Conservation (phyloP, 768 basidiomycete genomes). For the Agaricus subrufescens region DNA sequence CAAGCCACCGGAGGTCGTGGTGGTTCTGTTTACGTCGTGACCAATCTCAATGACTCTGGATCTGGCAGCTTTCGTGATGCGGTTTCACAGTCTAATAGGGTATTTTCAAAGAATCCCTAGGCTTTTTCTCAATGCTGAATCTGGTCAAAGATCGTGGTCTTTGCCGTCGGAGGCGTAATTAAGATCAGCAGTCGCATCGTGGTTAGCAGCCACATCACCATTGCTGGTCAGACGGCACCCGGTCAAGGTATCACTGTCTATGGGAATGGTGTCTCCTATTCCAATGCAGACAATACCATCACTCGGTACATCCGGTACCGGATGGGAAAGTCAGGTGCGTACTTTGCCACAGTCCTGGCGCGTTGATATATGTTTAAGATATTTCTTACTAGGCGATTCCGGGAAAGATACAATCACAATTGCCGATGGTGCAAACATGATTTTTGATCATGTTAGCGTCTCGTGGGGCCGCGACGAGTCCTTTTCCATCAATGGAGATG, state of each 20-base stretch:
- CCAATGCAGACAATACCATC: slow-evolving; percentile 24
- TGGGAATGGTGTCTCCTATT: slow-evolving; percentile 29
- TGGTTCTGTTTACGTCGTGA: slow-evolving; percentile 28
- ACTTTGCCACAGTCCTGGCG: neutral
- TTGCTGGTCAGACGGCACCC: slow-evolving; percentile 32
- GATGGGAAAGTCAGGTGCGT: slow-evolving; percentile 25
- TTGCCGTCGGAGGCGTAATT: slow-evolving; percentile 29
- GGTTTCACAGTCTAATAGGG: slow-evolving; percentile 25
- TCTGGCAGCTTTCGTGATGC: slow-evolving; percentile 32
- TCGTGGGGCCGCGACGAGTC: slow-evolving; percentile 32
- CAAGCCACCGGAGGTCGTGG: slow-evolving; percentile 28
- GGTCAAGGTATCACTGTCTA: slow-evolving; percentile 34
- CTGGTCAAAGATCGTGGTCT: slow-evolving; percentile 24
- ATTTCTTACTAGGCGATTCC: slow-evolving; percentile 19
- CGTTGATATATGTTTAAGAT: neutral
- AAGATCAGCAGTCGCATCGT: slow-evolving; percentile 25
- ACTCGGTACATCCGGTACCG: slow-evolving; percentile 23
- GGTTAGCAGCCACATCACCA: slow-evolving; percentile 24
- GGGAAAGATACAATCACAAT: slow-evolving; percentile 31
- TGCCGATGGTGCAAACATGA: slow-evolving; percentile 30
- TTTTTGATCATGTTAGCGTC: slow-evolving; percentile 31
- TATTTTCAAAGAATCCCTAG: neutral
- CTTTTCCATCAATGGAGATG: slow-evolving; percentile 31
- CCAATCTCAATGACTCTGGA: slow-evolving; percentile 28
- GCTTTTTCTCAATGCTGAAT: neutral